Evolutionary conservation across 129 eudicot genomes (phyloP), one percentile per base, ranked within the genome.

Genomic region (Tanacetum coccineum): DNA sequence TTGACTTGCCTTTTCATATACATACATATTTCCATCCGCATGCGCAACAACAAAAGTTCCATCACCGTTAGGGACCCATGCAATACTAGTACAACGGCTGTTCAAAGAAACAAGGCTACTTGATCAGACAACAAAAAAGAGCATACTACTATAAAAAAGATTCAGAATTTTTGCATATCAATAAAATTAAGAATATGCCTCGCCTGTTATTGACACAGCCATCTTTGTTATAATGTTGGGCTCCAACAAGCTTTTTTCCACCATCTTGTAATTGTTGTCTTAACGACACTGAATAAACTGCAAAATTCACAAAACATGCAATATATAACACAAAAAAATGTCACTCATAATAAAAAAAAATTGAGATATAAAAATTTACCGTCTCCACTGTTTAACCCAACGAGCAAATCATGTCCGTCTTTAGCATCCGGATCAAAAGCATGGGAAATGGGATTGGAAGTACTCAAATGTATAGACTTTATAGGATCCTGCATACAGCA

Each of bases 341-440:
- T 48, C 45, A 46, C 22, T 49, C 42, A 52, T 51, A 36, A 15
- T 0, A 50, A 68, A 14, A 26, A 65, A 10, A 12, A 40, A 17
- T 30, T 58, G 15, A 21, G 18, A 14, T 10, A n/a, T n/a, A n/a
- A 40, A 19, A 76, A 14, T 20, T 72, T 92, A 92, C 98, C 96
- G 78, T 92, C 98, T 76, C 98, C 98, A 82, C 91, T 77, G 63
- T 67, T 79, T 68, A 92, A 74, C 30, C 98, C 98, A 71, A 92
- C 84, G 66, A 92, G 98, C 80, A 92, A 81, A 84, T 91, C 97
- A 85, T 91, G 97, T n/a, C 97, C 96, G 73, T 91, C 97, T 81
- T 81, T 85, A n/a, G 90, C 86, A 67, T 91, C 96, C 49, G 86
- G 85, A 74, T 91, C 90, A 76, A 83, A 87, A 70, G 98, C 91